Evolutionary conservation across 1,139 yeast genomes (phyloP).

Genomic region (Zygosaccharomyces sapae): DNA sequence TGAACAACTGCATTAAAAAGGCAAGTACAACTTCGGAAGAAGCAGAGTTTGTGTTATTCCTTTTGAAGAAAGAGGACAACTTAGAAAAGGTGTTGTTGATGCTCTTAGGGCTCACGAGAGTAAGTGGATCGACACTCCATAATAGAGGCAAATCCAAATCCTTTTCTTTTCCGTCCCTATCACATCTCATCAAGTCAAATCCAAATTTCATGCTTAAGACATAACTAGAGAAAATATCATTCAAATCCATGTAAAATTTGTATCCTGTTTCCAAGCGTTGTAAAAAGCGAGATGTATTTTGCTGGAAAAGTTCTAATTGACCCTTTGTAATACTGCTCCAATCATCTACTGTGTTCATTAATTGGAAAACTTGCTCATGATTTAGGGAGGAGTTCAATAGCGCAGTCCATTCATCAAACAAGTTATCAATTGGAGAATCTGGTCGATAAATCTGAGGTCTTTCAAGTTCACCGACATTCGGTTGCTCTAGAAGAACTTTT

Average conservation of each 20-base stretch:
- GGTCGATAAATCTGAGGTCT: conserved; percentile 70
- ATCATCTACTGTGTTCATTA: conserved; percentile 38
- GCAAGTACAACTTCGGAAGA: conserved; percentile 47
- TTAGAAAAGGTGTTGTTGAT: conserved; percentile 35
- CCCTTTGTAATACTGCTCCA: conserved; percentile 36
- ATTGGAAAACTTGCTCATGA: conserved; percentile 41
- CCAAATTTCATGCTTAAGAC: conserved; percentile 70
- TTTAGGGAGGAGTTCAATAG: conserved; percentile 63
- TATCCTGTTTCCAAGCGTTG: conserved; percentile 52
- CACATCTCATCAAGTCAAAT: conserved; percentile 47
- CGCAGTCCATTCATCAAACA: conserved; percentile 80
- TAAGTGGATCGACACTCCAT: conserved; percentile 48
- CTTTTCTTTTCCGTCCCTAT: conserved; percentile 21
- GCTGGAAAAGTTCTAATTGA: conserved; percentile 61
- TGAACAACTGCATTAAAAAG: conserved; percentile 40
- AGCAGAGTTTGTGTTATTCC: conserved; percentile 43
- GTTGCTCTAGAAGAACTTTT: conserved; percentile 37
- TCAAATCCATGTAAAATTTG: conserved; percentile 64
- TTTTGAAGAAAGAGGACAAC: conserved; percentile 47
- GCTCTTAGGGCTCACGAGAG: conserved; percentile 29
- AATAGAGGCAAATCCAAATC: conserved; percentile 36
- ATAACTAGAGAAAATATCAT: conserved; percentile 69
- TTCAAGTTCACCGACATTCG: conserved; percentile 38
- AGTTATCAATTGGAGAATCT: conserved; percentile 48
- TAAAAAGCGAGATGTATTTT: conserved; percentile 64